phyloP scores from a whole-genome alignment of 805 yeast species.

The Teunomyces stri region DNA sequence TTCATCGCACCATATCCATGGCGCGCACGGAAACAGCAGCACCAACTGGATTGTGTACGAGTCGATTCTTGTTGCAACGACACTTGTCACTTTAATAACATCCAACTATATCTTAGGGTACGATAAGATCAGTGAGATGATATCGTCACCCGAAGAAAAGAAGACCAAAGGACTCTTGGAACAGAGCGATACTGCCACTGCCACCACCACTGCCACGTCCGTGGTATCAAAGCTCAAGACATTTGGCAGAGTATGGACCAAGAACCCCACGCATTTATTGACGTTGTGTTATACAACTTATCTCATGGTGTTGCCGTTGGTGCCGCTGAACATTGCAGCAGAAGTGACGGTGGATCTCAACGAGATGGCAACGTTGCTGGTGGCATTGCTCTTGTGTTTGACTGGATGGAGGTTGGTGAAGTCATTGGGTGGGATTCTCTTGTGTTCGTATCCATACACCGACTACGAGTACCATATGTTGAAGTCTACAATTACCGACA shows the following conservation, averaged over 20 bases:
- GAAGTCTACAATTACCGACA: conserved; percentile 40
- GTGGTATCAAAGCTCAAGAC: conserved; percentile 8
- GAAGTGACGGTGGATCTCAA: conserved; percentile 36
- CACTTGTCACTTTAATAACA: conserved; percentile 26
- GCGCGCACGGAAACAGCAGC: conserved; percentile 14
- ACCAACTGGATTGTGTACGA: conserved; percentile 32
- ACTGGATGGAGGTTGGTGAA: conserved; percentile 54
- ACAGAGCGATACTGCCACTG: neutral
- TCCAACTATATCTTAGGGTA: conserved; percentile 33
- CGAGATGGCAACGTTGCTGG: conserved; percentile 45
- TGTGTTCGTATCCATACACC: conserved; percentile 52
- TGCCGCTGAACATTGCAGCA: conserved; percentile 29
- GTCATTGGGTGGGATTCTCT: conserved; percentile 49
- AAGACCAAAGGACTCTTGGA: conserved; percentile 6
- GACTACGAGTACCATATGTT: conserved; percentile 36
- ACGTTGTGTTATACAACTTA: conserved; percentile 44
- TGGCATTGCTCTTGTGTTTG: conserved; percentile 44
- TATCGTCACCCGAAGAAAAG: conserved; percentile 21
- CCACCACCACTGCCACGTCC: neutral
- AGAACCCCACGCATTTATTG: conserved; percentile 46
- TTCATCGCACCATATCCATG: conserved; percentile 42
- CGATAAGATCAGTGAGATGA: conserved; percentile 34
- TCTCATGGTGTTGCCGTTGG: conserved; percentile 39
- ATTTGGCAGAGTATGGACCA: conserved; percentile 17
- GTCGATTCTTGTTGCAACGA: conserved; percentile 15